A percentile compares a stretch with the other conserved stretches of the same genome.
phyloP scores from a whole-genome alignment of 768 basidiomycete species.

The Naganishia randhawae region DNA sequence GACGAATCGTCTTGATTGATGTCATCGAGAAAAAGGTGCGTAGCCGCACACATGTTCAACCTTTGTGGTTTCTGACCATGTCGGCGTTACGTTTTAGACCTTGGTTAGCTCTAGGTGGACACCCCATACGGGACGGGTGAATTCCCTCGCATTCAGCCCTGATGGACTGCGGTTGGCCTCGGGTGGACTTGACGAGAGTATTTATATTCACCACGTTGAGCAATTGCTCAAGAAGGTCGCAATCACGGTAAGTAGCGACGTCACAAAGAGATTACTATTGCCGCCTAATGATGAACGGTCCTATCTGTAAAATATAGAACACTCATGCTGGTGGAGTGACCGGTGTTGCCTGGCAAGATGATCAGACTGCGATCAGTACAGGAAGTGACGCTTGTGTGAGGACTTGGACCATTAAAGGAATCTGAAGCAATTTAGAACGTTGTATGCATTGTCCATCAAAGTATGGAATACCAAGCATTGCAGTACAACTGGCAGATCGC shows the following conservation, averaged over 20 bases:
- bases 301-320: constrained; percentile 55
- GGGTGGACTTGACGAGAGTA: constrained; percentile 85
- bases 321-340: constrained; percentile 81
- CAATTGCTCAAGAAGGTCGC: constrained; percentile 67
- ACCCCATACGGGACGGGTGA: constrained; percentile 76
- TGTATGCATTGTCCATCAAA: constrained; percentile 4
- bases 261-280: background rate
- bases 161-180: constrained; percentile 76
- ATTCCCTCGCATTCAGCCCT: constrained; percentile 70
- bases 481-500: background rate
- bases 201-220: constrained; percentile 77
- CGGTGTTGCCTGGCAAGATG: constrained; percentile 71
- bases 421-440: background rate
- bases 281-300: background rate
- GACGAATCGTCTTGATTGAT: constrained; percentile 75
- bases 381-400: constrained; percentile 80
- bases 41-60: background rate
- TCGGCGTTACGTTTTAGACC: constrained; percentile 22
- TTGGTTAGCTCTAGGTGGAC: constrained; percentile 67
- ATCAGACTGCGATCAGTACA: constrained; percentile 60
- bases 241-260: constrained; percentile 56
- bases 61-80: background rate
- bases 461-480: background rate
- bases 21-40: constrained; percentile 63
- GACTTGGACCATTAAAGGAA: constrained; percentile 42